Percentiles rank a stretch among this genome's conserved stretches.
Evolutionary conservation across 345 rosid species (phyloP).

Genomic region (Gossypium ekmanianum): DNA sequence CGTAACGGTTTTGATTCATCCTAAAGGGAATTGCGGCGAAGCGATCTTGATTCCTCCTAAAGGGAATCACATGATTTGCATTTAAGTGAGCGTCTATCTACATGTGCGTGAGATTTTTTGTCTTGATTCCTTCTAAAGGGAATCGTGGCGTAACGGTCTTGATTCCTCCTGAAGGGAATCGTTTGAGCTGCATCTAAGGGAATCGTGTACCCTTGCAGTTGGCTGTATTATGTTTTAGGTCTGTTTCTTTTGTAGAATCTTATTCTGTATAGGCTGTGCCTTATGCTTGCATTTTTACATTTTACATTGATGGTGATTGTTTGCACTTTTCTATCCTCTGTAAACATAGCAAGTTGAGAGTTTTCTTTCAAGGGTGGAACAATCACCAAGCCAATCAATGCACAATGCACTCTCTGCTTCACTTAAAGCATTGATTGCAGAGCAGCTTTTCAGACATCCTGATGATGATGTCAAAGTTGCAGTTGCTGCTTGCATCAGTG

Average conservation of each 20-base stretch:
- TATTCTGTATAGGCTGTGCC: neutral
- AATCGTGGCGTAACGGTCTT: too few relatives aligned
- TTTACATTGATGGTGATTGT: neutral
- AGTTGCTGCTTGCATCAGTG: slow-evolving; percentile 93
- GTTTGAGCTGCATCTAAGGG: too few relatives aligned
- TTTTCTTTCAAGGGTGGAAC: slow-evolving; percentile 71
- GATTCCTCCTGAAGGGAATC: too few relatives aligned
- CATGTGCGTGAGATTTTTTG: neutral
- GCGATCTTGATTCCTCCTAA: neutral
- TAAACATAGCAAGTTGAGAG: slow-evolving; percentile 60
- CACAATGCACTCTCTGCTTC: slow-evolving; percentile 68
- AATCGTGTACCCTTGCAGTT: neutral
- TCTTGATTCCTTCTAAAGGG: too few relatives aligned
- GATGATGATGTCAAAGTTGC: slow-evolving; percentile 80
- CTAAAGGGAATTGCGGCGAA: neutral
- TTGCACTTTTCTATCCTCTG: slow-evolving; percentile 1
- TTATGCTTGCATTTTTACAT: neutral
- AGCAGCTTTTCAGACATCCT: slow-evolving; percentile 59
- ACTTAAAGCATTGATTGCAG: slow-evolving; percentile 57
- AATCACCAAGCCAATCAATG: slow-evolving; percentile 70
- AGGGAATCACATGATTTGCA: neutral
- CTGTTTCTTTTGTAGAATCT: neutral
- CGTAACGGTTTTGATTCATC: neutral
- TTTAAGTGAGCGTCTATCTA: neutral
- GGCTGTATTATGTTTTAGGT: neutral